These are phyloP conservation scores for Vitrella brassicaformis DNA, from an alignment of 73 alveolate genomes.

Conservation along the genomic window DNA sequence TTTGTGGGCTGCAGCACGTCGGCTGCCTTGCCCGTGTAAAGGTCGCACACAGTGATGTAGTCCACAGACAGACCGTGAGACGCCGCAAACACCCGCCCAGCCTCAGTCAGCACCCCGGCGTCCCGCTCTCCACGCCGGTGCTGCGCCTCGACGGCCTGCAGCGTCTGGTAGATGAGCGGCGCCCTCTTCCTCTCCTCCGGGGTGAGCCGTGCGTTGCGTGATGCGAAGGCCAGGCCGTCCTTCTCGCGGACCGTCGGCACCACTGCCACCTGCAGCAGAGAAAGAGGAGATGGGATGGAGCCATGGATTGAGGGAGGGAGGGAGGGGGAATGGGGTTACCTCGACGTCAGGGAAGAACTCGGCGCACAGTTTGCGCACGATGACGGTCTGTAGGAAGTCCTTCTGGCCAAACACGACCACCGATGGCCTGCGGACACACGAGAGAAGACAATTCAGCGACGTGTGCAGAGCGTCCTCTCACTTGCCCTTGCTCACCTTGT, in stretches of 20 bases:
- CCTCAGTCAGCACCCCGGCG: neutral
- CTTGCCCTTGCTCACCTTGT: too few relatives aligned
- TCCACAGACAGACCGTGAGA: neutral
- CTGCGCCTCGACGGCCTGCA: too few relatives aligned
- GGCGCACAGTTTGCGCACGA: neutral
- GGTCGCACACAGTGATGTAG: neutral
- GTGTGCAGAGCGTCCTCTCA: too few relatives aligned
- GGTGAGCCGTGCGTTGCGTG: neutral
- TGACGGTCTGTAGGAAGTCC: neutral
- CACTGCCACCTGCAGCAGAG: neutral
- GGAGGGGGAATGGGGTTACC: neutral
- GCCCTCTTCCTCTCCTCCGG: neutral
- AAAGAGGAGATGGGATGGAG: neutral
- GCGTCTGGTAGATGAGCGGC: too few relatives aligned
- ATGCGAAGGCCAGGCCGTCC: neutral
- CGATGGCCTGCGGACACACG: neutral
- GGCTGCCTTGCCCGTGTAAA: neutral
- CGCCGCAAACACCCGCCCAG: neutral
- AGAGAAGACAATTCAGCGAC: too few relatives aligned
- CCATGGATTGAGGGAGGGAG: neutral
- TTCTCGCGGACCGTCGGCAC: neutral
- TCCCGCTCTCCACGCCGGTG: neutral
- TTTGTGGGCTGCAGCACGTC: too few relatives aligned
- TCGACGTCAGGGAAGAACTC: neutral
- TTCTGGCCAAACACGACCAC: neutral